These are phyloP conservation scores for Blepharisma stoltei DNA, from an alignment of 73 alveolate genomes.

Conservation along the genomic window DNA sequence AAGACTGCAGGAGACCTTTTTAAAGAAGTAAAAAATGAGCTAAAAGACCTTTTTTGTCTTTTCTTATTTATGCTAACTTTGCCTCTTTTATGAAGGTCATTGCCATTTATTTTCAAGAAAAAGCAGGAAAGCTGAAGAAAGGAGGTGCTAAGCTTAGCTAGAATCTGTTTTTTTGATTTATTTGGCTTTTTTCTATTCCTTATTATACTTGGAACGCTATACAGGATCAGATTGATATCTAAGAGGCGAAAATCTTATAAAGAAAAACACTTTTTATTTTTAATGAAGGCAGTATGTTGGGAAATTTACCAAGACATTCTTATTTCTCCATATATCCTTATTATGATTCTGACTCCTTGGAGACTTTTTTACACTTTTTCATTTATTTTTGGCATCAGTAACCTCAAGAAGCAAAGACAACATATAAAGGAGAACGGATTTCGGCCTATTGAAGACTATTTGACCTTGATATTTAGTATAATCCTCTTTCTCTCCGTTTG, in stretches of 20 bases:
- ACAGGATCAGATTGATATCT: not conserved
- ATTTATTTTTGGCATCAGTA: not conserved
- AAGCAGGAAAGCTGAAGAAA: not conserved
- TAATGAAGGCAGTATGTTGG: not conserved
- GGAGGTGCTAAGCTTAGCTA: not conserved
- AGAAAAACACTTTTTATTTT: not conserved
- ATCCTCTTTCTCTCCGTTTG: not conserved
- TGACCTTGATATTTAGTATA: not conserved
- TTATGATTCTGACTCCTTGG: conserved; percentile 12
- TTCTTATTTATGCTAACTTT: too few relatives aligned
- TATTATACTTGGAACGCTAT: not conserved
- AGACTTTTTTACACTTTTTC: not conserved
- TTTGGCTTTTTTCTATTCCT: not conserved
- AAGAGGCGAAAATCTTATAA: not conserved
- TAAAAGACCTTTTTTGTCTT: too few relatives aligned
- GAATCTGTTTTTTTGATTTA: not conserved
- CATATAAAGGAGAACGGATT: not conserved
- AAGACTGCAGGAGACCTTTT: too few relatives aligned
- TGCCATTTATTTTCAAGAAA: too few relatives aligned
- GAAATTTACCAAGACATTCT: not conserved
- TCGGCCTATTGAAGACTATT: conserved; percentile 1
- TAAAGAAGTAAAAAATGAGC: too few relatives aligned
- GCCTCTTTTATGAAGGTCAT: too few relatives aligned
- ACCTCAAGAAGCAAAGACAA: not conserved
- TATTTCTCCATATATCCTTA: not conserved